phyloP scores from a whole-genome alignment of 1,284 basidiomycete genomes.

The Fistulinella staudtii region DNA sequence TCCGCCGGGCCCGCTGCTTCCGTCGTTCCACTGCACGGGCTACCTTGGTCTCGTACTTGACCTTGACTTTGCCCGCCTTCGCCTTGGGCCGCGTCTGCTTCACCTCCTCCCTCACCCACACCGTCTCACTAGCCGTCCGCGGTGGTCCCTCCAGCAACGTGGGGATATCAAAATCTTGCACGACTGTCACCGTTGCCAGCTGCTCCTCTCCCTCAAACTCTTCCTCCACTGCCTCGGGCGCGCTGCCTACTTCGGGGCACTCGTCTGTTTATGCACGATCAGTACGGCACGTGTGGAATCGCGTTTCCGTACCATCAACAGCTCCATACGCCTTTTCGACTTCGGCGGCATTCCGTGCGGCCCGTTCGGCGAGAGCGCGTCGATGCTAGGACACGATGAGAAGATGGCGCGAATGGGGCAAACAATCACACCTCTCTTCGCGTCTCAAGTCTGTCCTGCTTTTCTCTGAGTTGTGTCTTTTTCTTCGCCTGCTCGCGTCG shows the following conservation, averaged over 20 bases:
- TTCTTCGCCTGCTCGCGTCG: conserved; percentile 68
- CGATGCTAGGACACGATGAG: conserved; percentile 52
- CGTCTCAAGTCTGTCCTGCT: conserved; percentile 60
- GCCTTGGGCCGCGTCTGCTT: too few relatives aligned
- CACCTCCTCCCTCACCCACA: neutral
- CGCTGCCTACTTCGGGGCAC: conserved; percentile 40
- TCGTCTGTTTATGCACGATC: conserved; percentile 24
- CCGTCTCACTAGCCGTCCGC: too few relatives aligned
- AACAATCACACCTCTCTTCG: conserved; percentile 58
- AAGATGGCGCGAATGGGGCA: conserved; percentile 1
- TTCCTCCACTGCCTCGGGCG: conserved; percentile 44
- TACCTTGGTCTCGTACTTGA: conserved; percentile 61
- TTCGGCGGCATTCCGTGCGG: conserved; percentile 61
- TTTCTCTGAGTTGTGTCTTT: conserved; percentile 65
- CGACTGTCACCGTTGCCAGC: conserved; percentile 76
- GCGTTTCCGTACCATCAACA: conserved; percentile 37
- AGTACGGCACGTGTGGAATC: conserved; percentile 5
- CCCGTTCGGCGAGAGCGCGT: conserved; percentile 64
- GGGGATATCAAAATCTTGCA: conserved; percentile 75
- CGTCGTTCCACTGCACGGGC: conserved; percentile 50
- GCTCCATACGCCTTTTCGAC: conserved; percentile 71
- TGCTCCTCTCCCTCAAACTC: conserved; percentile 74
- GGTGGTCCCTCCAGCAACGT: too few relatives aligned
- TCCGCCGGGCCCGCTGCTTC: conserved; percentile 57
- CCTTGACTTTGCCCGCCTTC: too few relatives aligned